Percentiles rank a stretch among this genome's conserved stretches.
phyloP scores from a whole-genome alignment of 2,329 filamentous ascomycete genomes.

The Trichothecium sympodiale region DNA sequence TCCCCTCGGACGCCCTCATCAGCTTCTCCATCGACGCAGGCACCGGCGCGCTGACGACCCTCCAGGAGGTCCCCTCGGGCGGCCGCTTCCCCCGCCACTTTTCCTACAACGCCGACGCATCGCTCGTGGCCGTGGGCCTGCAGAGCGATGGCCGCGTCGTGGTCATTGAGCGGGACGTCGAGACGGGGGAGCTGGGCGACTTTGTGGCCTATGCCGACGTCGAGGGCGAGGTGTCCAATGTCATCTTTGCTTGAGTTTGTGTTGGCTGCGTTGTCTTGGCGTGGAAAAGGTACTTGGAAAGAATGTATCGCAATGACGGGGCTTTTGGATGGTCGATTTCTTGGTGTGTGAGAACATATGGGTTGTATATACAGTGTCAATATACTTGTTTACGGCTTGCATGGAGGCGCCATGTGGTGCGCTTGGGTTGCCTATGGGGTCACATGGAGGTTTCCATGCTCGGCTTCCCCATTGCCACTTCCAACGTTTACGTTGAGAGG shows the following conservation, averaged over 20 bases:
- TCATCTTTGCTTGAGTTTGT: conserved; percentile 24
- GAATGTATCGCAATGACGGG: too few species aligned
- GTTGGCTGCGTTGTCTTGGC: too few species aligned
- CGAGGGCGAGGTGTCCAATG: conserved; percentile 31
- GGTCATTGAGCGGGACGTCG: conserved; percentile 47
- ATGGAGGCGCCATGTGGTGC: too few species aligned
- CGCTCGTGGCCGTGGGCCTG: conserved; percentile 53
- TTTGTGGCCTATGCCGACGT: conserved; percentile 31
- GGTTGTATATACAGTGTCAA: too few species aligned
- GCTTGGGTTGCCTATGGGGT: too few species aligned
- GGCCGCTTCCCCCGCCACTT: conserved; percentile 59
- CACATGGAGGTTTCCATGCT: too few species aligned
- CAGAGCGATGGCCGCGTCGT: conserved; percentile 50
- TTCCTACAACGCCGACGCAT: conserved; percentile 52
- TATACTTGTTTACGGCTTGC: too few species aligned
- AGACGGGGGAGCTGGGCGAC: conserved; percentile 43
- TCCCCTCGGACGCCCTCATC: conserved; percentile 53
- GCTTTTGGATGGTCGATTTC: too few species aligned
- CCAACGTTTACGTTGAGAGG: too few species aligned
- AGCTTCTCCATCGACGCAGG: conserved; percentile 43
- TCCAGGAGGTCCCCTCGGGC: conserved; percentile 50
- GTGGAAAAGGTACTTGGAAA: too few species aligned
- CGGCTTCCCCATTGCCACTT: too few species aligned
- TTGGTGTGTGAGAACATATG: too few species aligned
- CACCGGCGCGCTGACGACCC: conserved; percentile 43